A percentile compares a stretch with the other conserved stretches of the same genome.
Conservation (phyloP, 805 yeast genomes). For the Candida tibetensis region DNA sequence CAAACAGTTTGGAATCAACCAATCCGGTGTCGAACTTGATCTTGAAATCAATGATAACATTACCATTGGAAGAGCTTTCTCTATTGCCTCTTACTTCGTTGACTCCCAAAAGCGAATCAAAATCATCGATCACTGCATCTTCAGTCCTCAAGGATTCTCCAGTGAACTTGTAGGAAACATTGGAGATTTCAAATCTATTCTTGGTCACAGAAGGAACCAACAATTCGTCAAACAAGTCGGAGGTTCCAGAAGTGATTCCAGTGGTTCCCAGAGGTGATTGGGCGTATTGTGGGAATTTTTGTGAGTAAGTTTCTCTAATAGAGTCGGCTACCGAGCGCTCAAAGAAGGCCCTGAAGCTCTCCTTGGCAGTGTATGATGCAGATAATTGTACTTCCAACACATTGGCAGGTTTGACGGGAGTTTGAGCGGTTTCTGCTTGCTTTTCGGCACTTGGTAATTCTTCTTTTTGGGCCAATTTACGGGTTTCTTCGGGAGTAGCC, state of each 20-base stretch:
- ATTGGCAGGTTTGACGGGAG: constrained; percentile 30
- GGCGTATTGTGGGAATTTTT: constrained; percentile 36
- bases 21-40: constrained; percentile 31
- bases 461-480: constrained; percentile 12
- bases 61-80: constrained; percentile 20
- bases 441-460: constrained; percentile 13
- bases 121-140: constrained; percentile 13
- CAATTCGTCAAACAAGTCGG: constrained; percentile 39
- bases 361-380: constrained; percentile 21
- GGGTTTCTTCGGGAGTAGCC: constrained; percentile 28
- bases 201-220: constrained; percentile 34
- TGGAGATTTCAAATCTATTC: constrained; percentile 34
- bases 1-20: constrained; percentile 36
- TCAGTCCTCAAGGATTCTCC: constrained; percentile 4
- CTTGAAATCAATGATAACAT: constrained; percentile 29
- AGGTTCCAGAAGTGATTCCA: constrained; percentile 15
- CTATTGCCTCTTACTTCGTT: no score
- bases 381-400: constrained; percentile 24
- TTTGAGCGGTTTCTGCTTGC: constrained; percentile 9
- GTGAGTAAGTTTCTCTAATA: constrained; percentile 28
- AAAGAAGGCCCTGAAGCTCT: constrained; percentile 29
- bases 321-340: constrained; percentile 28
- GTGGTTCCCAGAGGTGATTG: constrained; percentile 24
- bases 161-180: constrained; percentile 24
- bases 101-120: constrained; percentile 37